Evolutionary conservation across 352 stramenopile genomes (phyloP).

Genomic region (Globisporangium spinosum): DNA sequence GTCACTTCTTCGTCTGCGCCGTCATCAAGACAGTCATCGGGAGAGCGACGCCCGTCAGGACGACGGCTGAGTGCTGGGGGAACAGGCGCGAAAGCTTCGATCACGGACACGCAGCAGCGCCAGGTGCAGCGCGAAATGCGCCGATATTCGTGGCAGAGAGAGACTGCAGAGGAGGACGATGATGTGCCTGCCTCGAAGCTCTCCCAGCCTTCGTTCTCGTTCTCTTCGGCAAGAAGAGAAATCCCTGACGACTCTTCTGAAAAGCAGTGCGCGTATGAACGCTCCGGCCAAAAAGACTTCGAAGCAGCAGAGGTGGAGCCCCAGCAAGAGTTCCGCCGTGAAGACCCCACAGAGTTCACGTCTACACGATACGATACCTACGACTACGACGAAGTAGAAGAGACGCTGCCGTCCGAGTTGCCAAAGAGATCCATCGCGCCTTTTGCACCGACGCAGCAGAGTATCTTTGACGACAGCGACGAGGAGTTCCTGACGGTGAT

Average conservation of each 20-base stretch:
- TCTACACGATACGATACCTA: background rate
- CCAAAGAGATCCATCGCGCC: constrained; percentile 10
- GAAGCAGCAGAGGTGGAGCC: background rate
- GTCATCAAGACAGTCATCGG: background rate
- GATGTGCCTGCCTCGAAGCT: background rate
- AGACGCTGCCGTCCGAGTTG: background rate
- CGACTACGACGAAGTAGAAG: background rate
- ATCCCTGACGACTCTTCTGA: background rate
- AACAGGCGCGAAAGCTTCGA: background rate
- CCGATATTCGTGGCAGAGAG: constrained; percentile 12
- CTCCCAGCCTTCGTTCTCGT: background rate
- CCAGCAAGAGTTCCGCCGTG: constrained; percentile 1
- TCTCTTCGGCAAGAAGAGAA: background rate
- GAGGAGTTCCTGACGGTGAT: constrained; percentile 19
- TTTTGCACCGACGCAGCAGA: constrained; percentile 7
- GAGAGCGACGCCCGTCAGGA: background rate
- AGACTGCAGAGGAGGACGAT: background rate
- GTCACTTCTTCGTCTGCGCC: background rate
- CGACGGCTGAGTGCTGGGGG: background rate
- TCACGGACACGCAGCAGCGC: constrained; percentile 11
- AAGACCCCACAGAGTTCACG: background rate
- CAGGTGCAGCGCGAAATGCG: constrained; percentile 11
- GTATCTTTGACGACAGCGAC: constrained; percentile 21
- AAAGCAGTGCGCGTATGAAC: background rate
- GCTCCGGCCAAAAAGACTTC: background rate